phyloP scores from a whole-genome alignment of 2,329 filamentous ascomycete genomes.

The Verticillium nonalfalfae region DNA sequence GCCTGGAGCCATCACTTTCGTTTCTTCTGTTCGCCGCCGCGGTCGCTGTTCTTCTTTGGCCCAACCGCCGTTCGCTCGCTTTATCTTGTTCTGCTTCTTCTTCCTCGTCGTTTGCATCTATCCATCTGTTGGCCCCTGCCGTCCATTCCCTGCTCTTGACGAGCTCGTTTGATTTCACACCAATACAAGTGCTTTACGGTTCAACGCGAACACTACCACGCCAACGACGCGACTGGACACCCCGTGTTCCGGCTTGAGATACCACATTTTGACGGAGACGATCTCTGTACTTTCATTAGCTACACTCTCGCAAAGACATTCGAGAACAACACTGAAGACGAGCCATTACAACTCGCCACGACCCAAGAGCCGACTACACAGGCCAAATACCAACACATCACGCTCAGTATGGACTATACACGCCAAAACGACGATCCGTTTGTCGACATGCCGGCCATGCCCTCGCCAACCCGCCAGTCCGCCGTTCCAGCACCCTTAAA shows the following conservation, averaged over 20 bases:
- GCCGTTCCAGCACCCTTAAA: background rate
- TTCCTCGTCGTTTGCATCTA: background rate
- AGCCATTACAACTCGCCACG: background rate
- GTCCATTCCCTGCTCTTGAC: too few species aligned
- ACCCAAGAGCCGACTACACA: background rate
- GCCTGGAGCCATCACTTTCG: background rate
- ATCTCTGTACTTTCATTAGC: too few species aligned
- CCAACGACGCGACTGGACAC: too few species aligned
- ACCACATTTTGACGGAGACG: too few species aligned
- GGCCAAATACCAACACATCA: background rate
- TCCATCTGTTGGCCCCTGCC: too few species aligned
- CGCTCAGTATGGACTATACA: background rate
- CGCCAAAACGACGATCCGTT: background rate
- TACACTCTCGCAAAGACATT: too few species aligned
- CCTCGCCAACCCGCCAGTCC: background rate
- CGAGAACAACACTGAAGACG: too few species aligned
- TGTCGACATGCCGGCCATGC: slow-evolving; percentile 3
- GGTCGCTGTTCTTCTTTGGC: background rate
- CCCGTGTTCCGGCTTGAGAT: too few species aligned
- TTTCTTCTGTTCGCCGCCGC: background rate
- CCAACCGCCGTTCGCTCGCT: background rate
- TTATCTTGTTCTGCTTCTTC: background rate
- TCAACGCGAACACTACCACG: too few species aligned
- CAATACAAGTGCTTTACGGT: too few species aligned
- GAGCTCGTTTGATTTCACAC: too few species aligned